Base-by-base conservation (phyloP, 2,329 filamentous ascomycete genomes). In the Diaporthe capsici region DNA sequence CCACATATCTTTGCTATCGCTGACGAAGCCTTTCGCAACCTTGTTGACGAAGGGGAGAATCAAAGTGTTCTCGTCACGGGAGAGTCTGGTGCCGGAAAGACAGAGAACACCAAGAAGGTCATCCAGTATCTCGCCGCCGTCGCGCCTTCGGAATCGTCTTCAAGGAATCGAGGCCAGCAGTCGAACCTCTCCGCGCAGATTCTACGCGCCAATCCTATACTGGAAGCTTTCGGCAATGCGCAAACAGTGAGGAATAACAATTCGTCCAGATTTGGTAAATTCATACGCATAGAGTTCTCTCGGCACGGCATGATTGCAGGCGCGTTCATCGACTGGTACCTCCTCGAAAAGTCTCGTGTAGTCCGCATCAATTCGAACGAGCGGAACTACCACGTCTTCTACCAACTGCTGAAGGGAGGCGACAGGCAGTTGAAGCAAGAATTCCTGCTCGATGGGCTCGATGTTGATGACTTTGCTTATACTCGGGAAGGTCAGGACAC, bases 241-340 rank as follows among this genome's bases (percentile, higher is more conserved):
- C 97, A 99, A 83, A 99, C 97, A 0, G 95, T 99, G 42, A 92
- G 97, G 72, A 99, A 99, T 84, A 97, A 99, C 86, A 99, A 99
- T 83, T 99, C 97, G 0, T 99, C 97, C 7, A 92, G 97, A 78
- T 99, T 99, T 81, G 97, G 97, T 82, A 99, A 99, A 84, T 99
- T 99, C 81, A 99, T 99, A 82, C 91, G 97, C 68, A 99, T 99
- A 81, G 95, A 98, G 82, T 98, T 99, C 85, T 95, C 92, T 47
- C 90, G 94, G 34, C 91, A 91, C 49, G 97, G 97, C 39, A 94
- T 97, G 73, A 99, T 99, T 79, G 94, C 94, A 5, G 97, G 97
- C 49, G 97, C 97, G 31, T 98, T 95, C 85, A 98, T 99, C 79
- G 96, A 99, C 83, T 99, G 97, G 97, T 99, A 98, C 84, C 89